A percentile compares a stretch with the other conserved stretches of the same genome.
Evolutionary conservation across 139 green algal species (phyloP).

Genomic region (Coelastrella sp.): DNA sequence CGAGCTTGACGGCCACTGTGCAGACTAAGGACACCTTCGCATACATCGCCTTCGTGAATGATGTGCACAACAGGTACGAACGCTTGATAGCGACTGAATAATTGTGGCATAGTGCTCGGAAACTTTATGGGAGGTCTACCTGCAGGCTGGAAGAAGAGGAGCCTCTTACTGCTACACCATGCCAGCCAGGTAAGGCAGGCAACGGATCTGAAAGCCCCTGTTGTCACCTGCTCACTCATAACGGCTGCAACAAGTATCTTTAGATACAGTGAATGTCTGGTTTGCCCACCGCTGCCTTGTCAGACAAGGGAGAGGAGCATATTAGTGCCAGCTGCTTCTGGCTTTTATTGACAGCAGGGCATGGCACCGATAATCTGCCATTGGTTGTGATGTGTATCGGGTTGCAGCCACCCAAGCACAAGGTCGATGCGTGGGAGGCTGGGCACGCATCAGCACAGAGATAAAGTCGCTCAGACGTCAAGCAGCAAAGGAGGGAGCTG

Average conservation of each 20-base stretch:
- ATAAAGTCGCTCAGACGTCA: background rate
- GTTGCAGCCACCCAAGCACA: background rate
- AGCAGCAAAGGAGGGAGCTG: slow-evolving; percentile 15
- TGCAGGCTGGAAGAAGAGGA: slow-evolving; percentile 20
- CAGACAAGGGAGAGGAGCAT: background rate
- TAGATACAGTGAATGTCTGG: background rate
- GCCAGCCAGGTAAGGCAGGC: background rate
- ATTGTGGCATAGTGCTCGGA: too few species aligned
- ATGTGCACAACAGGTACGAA: slow-evolving; percentile 23
- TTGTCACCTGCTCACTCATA: background rate
- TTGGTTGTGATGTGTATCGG: background rate
- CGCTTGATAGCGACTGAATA: too few species aligned
- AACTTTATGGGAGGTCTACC: background rate
- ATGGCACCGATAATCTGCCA: background rate
- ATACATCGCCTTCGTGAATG: slow-evolving; percentile 34
- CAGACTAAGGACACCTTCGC: background rate
- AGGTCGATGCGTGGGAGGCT: slow-evolving; percentile 21
- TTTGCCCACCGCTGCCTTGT: background rate
- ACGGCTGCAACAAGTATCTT: background rate
- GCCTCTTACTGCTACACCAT: background rate
- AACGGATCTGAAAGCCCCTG: background rate
- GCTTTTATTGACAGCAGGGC: background rate
- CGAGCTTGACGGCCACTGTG: background rate
- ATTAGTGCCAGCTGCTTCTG: background rate
- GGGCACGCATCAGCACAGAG: slow-evolving; percentile 1